Percentiles rank a stretch among this genome's conserved stretches.
Evolutionary conservation across 495 filamentous ascomycete species (phyloP).

Genomic region (Elaphomyces granulatus): DNA sequence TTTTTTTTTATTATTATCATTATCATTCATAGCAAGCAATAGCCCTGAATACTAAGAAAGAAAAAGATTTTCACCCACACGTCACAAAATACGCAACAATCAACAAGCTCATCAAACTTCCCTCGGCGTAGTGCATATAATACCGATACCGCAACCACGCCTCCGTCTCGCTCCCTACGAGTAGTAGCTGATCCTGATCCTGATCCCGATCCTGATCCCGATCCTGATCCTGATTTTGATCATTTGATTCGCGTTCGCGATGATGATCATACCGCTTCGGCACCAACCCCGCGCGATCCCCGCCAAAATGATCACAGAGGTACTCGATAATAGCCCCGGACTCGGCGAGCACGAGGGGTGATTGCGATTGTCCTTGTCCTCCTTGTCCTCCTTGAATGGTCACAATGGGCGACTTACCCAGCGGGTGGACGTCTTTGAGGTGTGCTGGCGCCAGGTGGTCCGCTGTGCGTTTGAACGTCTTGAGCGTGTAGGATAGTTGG

Average conservation of each 20-base stretch:
- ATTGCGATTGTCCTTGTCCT: no score
- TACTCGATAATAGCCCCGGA: slow-evolving; percentile 70
- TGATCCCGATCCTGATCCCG: slow-evolving; percentile 28
- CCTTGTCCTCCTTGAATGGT: slow-evolving; percentile 35
- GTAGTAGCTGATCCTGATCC: no score
- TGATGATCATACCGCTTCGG: slow-evolving; percentile 53
- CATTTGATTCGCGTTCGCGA: slow-evolving; percentile 37
- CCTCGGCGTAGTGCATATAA: slow-evolving; percentile 73
- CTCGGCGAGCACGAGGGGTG: slow-evolving; percentile 63
- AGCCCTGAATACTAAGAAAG: slow-evolving; percentile 1
- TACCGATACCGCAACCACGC: slow-evolving; percentile 64
- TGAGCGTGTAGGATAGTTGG: slow-evolving; percentile 59
- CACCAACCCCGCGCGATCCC: slow-evolving; percentile 36
- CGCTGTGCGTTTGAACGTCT: slow-evolving; percentile 51
- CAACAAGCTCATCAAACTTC: slow-evolving; percentile 58
- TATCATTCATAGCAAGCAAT: neutral
- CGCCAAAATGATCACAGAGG: slow-evolving; percentile 57
- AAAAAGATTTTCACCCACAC: slow-evolving; percentile 26
- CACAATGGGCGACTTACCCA: slow-evolving; percentile 74
- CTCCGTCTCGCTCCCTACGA: slow-evolving; percentile 62
- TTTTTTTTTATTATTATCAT: neutral
- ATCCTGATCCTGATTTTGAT: no score
- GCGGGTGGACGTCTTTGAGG: slow-evolving; percentile 62
- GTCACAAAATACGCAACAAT: slow-evolving; percentile 43
- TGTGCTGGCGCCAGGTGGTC: slow-evolving; percentile 52